Evolutionary conservation across 805 yeast species (phyloP).

Genomic region (Saccharomycopsis lassenensis): DNA sequence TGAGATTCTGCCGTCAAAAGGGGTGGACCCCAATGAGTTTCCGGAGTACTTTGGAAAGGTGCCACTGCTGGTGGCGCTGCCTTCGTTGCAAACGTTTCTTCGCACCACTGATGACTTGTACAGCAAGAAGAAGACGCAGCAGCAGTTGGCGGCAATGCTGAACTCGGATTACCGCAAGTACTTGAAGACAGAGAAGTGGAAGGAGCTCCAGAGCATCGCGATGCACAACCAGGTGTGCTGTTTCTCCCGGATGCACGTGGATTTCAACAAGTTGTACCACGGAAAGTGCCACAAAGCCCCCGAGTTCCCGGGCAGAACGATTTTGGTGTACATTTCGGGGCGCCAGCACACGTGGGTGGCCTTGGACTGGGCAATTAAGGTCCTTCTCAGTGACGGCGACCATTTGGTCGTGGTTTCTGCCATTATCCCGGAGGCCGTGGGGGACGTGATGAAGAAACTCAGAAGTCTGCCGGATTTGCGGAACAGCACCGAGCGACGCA

Average conservation of each 20-base stretch:
- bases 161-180: constrained; percentile 9
- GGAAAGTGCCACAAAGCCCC: constrained; percentile 27
- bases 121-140: too few relatives aligned
- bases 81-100: too few relatives aligned
- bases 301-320: constrained; percentile 39
- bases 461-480: too few relatives aligned
- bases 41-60: constrained; percentile 14
- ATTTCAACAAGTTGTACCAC: constrained; percentile 36
- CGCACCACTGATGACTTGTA: too few relatives aligned
- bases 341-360: constrained; percentile 77
- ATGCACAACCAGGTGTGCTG: constrained; percentile 18
- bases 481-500: too few relatives aligned
- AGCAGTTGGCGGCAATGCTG: constrained; percentile 2
- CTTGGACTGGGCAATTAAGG: constrained; percentile 54
- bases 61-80: background rate
- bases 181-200: constrained; percentile 1
- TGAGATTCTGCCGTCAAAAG: constrained; percentile 8
- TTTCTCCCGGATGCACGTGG: constrained; percentile 34
- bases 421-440: constrained; percentile 27
- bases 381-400: constrained; percentile 54
- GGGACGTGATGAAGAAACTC: too few relatives aligned
- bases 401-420: constrained; percentile 51
- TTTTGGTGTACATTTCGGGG: constrained; percentile 58
- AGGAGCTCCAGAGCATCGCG: constrained; percentile 7
- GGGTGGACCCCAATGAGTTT: constrained; percentile 13